phyloP scores from a whole-genome alignment of 164 flowering plant genomes.

The Tetrastigma voinierianum region DNA sequence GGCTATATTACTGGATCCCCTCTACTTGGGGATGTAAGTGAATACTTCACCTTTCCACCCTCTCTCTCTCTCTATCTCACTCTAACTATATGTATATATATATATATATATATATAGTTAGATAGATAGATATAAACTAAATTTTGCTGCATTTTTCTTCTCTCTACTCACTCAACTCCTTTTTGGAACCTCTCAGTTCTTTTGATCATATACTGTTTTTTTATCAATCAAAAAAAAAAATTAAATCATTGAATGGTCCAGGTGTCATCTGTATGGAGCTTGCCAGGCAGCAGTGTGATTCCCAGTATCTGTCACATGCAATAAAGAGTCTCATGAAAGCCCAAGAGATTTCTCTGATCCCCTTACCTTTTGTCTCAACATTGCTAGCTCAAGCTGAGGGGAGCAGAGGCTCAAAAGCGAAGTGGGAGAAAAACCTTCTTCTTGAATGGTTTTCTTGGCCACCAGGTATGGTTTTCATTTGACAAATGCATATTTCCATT shows the following conservation, averaged over 20 bases:
- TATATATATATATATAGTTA: too few species aligned
- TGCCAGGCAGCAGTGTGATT: slow-evolving; percentile 47
- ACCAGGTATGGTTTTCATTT: slow-evolving; percentile 52
- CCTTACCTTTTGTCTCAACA: slow-evolving; percentile 60
- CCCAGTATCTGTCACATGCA: slow-evolving; percentile 54
- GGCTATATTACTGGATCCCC: too few species aligned
- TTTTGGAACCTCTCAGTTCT: too few species aligned
- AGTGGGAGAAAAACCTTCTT: slow-evolving; percentile 67
- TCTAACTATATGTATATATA: too few species aligned
- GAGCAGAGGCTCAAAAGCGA: slow-evolving; percentile 67
- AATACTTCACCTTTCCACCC: too few species aligned
- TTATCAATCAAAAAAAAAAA: too few species aligned
- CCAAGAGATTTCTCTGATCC: slow-evolving; percentile 32
- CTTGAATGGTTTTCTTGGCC: slow-evolving; percentile 91
- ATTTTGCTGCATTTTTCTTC: background rate
- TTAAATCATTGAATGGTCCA: slow-evolving; percentile 22
- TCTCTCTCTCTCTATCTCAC: too few species aligned
- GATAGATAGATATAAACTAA: background rate
- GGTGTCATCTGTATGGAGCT: slow-evolving; percentile 82
- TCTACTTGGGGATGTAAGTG: too few species aligned
- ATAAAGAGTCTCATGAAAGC: slow-evolving; percentile 62
- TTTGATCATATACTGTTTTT: too few species aligned
- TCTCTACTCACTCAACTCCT: background rate
- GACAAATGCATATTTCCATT: background rate
- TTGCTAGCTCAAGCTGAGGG: slow-evolving; percentile 87